Base-by-base conservation (phyloP, 169 alveolate species). In the Theileria orientalis region DNA sequence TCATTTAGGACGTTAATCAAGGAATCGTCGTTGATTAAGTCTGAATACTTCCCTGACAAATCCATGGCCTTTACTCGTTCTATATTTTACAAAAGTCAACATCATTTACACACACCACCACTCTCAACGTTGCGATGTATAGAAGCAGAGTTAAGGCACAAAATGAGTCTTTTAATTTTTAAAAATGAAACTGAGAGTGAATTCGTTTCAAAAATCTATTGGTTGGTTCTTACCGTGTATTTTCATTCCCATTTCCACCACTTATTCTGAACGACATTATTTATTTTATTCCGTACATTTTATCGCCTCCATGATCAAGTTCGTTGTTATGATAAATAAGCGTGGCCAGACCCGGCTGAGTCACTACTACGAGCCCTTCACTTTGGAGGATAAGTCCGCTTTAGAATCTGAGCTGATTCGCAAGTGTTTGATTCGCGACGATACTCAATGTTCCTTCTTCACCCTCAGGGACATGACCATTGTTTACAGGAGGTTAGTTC, bases 301-400 rank as follows among this genome's bases (percentile, higher is more conserved):
- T n/a, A n/a, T n/a, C n/a, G n/a, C n/a, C n/a, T n/a, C 84, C 49
- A 98, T 97, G 99, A 96, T 98, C 42, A 90, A 96, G 70, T 98
- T 98, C 90, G 84, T 98, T 46, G 85, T 98, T 51, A 93, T 98
- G 96, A 99, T 98, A 30, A 98, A 98, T 82, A 97, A 97, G 83
- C 98, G 96, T 83, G 99, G 99, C 25, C 98, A 98, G 79, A 98
- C 99, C 37, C 74, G 99, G 71, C 91, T 98, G 44, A 96, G 98
- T 47, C 90, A 96, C 61, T 96, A 96, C 86, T 95, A 92, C 69
- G 89, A 86, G 69, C 70, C 76, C 61, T 83, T 94, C 44, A 76
- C 98, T 54, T 94, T 95, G 19, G 90, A 94, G 62, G 99, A 98
- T 85, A 93, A 96, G 66, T 91, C 94, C 44, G 88, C 97, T 30